phyloP scores from a whole-genome alignment of 2,329 filamentous ascomycete genomes.

The Ascosphaera apis region DNA sequence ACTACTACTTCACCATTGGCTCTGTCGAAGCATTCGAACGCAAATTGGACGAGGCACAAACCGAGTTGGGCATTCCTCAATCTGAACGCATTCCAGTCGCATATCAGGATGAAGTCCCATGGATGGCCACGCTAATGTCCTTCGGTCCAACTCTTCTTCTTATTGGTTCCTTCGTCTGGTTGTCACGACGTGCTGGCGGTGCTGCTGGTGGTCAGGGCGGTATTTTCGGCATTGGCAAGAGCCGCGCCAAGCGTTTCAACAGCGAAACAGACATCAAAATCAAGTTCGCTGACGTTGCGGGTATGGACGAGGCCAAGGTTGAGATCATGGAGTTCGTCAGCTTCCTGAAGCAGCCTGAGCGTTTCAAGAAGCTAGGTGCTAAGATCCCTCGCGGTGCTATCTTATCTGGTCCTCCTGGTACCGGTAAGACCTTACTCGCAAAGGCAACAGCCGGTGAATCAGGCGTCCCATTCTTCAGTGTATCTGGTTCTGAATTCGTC shows the following conservation, averaged over 20 bases:
- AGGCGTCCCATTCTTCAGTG: conserved; percentile 90
- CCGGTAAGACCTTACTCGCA: conserved; percentile 89
- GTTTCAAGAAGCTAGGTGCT: conserved; percentile 80
- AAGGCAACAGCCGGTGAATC: conserved; percentile 97
- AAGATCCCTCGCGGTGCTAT: conserved; percentile 97
- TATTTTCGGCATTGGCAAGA: conserved; percentile 91
- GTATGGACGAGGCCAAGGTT: conserved; percentile 92
- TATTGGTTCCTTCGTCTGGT: conserved; percentile 59
- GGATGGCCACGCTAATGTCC: conserved; percentile 47
- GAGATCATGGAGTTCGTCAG: conserved; percentile 99
- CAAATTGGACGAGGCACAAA: conserved; percentile 67
- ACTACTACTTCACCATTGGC: conserved; percentile 88
- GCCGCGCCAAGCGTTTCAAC: conserved; percentile 90
- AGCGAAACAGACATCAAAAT: conserved; percentile 91
- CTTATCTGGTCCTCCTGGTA: conserved; percentile 89
- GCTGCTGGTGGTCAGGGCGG: conserved; percentile 45
- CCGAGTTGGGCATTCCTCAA: conserved; percentile 62
- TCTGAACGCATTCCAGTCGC: conserved; percentile 83
- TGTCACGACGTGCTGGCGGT: conserved; percentile 50
- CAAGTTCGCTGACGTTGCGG: conserved; percentile 90
- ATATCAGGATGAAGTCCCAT: conserved; percentile 55
- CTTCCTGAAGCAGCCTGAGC: conserved; percentile 81
- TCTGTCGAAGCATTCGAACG: conserved; percentile 84
- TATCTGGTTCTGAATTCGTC: conserved; percentile 95
- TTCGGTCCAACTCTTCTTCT: conserved; percentile 77